phyloP scores from a whole-genome alignment of 2,329 filamentous ascomycete genomes.

The Cytospora chrysosperma region DNA sequence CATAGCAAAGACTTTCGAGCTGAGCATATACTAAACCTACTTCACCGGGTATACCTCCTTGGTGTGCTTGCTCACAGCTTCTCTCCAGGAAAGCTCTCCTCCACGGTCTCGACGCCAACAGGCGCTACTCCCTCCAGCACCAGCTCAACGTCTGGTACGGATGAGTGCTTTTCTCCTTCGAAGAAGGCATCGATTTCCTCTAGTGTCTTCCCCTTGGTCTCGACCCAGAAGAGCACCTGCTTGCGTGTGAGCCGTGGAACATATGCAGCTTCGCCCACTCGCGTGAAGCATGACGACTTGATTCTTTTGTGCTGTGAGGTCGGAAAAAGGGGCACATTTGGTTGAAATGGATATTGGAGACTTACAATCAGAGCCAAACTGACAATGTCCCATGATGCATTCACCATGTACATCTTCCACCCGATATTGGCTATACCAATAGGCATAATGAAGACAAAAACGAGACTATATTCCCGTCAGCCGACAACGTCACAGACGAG shows the following conservation, averaged over 20 bases:
- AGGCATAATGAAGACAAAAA: constrained; percentile 36
- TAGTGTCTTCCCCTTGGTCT: constrained; percentile 39
- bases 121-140: constrained; percentile 28
- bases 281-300: background rate
- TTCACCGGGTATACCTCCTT: background rate
- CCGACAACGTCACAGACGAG: background rate
- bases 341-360: background rate
- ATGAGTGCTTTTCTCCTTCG: constrained; percentile 35
- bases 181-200: constrained; percentile 41
- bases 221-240: constrained; percentile 36
- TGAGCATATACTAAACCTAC: background rate
- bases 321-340: too few species aligned
- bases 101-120: constrained; percentile 27
- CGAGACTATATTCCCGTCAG: background rate
- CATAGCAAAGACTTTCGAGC: background rate
- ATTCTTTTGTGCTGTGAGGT: background rate
- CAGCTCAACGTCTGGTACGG: constrained; percentile 31
- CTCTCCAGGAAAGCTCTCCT: constrained; percentile 24
- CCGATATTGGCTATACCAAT: constrained; percentile 43
- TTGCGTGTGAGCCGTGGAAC: background rate
- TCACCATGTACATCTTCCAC: constrained; percentile 49
- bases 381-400: constrained; percentile 43
- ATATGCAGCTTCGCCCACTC: background rate
- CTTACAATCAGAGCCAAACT: constrained; percentile 39
- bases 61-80: background rate